Conservation (phyloP, 495 filamentous ascomycete genomes). For the Penicillium canescens region DNA sequence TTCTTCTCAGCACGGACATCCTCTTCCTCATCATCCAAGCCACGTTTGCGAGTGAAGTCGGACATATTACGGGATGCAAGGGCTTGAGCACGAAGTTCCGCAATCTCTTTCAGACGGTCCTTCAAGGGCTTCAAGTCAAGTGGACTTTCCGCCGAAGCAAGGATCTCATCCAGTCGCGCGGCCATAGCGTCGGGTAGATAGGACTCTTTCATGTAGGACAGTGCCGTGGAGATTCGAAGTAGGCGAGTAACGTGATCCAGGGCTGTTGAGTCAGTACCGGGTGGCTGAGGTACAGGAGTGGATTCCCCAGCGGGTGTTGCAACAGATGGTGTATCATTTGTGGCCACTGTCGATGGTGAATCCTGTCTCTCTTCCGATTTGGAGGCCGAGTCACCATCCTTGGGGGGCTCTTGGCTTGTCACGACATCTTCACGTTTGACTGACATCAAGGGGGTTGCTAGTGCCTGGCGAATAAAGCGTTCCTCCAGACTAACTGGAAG, state of each 20-base stretch:
- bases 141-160: constrained; percentile 44
- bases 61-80: constrained; percentile 61
- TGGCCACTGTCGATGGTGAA: constrained; percentile 36
- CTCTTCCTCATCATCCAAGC: constrained; percentile 66
- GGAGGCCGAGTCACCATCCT: constrained; percentile 20
- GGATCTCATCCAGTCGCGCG: constrained; percentile 44
- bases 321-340: constrained; percentile 37
- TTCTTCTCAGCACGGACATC: constrained; percentile 56
- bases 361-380: constrained; percentile 32
- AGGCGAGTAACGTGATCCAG: constrained; percentile 56
- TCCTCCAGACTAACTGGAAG: constrained; percentile 85
- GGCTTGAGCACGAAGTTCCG: constrained; percentile 66
- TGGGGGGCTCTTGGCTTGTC: constrained; percentile 13
- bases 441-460: constrained; percentile 71
- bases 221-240: constrained; percentile 70
- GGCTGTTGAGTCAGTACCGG: constrained; percentile 30
- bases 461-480: constrained; percentile 70
- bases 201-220: constrained; percentile 72
- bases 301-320: constrained; percentile 45
- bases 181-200: constrained; percentile 64
- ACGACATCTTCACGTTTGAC: constrained; percentile 50
- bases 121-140: constrained; percentile 72
- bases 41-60: constrained; percentile 77
- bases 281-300: constrained; percentile 30
- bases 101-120: constrained; percentile 62